Evolutionary conservation across 169 alveolate genomes (phyloP).

Genomic region (Plasmodium yoelii): DNA sequence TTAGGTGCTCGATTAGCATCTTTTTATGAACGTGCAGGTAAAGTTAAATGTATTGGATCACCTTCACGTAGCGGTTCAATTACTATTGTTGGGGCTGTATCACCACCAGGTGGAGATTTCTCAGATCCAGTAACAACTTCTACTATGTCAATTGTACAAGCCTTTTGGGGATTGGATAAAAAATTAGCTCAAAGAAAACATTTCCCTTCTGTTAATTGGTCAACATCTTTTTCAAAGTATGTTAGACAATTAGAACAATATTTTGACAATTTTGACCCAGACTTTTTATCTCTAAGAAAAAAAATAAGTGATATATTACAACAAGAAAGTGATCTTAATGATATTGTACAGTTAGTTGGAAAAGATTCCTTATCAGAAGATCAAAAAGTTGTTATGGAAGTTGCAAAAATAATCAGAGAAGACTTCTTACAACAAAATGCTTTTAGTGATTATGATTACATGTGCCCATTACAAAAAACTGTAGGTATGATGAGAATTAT

Average conservation of each 20-base stretch:
- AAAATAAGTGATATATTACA: conserved; percentile 94
- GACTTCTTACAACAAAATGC: conserved; percentile 99
- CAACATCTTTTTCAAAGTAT: conserved; percentile 96
- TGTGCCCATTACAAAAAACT: conserved; percentile 97
- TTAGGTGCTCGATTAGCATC: conserved; percentile 98
- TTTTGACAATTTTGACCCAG: conserved; percentile 95
- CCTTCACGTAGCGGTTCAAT: conserved; percentile 99
- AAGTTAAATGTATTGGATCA: conserved; percentile 96
- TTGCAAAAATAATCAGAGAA: conserved; percentile 97
- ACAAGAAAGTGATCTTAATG: conserved; percentile 96
- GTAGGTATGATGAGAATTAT: conserved; percentile 98
- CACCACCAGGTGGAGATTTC: conserved; percentile 99
- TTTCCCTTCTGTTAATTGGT: conserved; percentile 99
- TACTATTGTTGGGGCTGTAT: conserved; percentile 99
- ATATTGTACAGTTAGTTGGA: conserved; percentile 99
- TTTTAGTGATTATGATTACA: conserved; percentile 97
- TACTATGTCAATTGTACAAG: conserved; percentile 98
- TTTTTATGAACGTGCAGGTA: conserved; percentile 99
- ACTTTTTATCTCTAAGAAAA: conserved; percentile 92
- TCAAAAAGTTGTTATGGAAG: conserved; percentile 92
- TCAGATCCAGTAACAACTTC: conserved; percentile 99
- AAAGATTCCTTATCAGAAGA: conserved; percentile 98
- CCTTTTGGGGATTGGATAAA: conserved; percentile 99
- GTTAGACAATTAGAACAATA: conserved; percentile 95
- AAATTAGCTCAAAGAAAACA: conserved; percentile 99